Evolutionary conservation across 306 rosid genomes (phyloP).

Genomic region (Cucurbita maxima): DNA sequence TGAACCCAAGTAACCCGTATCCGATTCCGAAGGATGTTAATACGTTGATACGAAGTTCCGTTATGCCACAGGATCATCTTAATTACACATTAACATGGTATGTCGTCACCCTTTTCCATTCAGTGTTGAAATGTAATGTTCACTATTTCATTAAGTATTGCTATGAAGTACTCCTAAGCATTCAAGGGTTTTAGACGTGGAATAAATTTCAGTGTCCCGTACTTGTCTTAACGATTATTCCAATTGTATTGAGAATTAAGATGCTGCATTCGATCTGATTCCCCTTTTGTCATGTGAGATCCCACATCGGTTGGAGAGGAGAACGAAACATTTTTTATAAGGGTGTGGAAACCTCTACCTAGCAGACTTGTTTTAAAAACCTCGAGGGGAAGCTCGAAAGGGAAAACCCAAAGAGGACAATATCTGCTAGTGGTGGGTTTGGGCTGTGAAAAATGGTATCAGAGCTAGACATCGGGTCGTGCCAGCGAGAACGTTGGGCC

Average conservation of each 20-base stretch:
- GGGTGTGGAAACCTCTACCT: too few relatives aligned
- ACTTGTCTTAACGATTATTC: background rate
- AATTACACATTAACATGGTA: conserved; percentile 90
- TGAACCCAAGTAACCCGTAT: conserved; percentile 71
- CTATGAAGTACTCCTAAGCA: background rate
- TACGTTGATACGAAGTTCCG: conserved; percentile 64
- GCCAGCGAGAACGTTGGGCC: too few relatives aligned
- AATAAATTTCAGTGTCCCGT: background rate
- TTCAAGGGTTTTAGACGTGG: background rate
- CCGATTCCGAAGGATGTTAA: conserved; percentile 77
- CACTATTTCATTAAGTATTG: background rate
- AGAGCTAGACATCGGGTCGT: too few relatives aligned
- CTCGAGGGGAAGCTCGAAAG: too few relatives aligned
- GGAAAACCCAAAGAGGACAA: too few relatives aligned
- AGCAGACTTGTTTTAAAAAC: too few relatives aligned
- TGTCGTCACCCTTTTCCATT: background rate
- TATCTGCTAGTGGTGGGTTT: too few relatives aligned
- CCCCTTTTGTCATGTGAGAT: background rate
- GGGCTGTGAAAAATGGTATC: too few relatives aligned
- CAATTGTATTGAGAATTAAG: background rate
- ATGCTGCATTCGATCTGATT: background rate
- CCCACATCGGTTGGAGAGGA: too few relatives aligned
- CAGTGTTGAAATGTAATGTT: background rate
- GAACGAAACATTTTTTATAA: too few relatives aligned
- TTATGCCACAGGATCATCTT: conserved; percentile 88